Evolutionary conservation across 179 eudicot genomes (phyloP).

Genomic region (Silene coronaria): DNA sequence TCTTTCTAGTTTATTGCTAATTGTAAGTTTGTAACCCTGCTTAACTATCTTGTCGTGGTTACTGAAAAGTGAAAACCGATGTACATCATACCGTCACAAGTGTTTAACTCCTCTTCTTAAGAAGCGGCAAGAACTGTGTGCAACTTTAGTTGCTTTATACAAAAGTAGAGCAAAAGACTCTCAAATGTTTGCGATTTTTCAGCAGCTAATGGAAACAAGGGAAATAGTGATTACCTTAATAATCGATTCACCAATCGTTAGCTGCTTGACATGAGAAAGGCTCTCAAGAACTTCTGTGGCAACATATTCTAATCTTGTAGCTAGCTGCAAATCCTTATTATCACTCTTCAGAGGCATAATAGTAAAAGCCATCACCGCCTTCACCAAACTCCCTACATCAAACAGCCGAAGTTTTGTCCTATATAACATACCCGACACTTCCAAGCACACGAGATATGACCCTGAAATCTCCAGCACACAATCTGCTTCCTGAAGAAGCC

Average conservation of each 20-base stretch:
- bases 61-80: too few species aligned
- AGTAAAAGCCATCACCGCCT: constrained; percentile 21
- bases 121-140: too few species aligned
- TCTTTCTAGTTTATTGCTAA: too few species aligned
- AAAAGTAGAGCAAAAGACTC: too few species aligned
- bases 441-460: constrained; percentile 21
- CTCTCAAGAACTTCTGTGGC: constrained; percentile 24
- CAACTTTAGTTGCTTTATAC: too few species aligned
- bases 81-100: too few species aligned
- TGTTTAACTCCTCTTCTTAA: too few species aligned
- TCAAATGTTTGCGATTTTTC: too few species aligned
- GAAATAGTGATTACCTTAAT: constrained; percentile 16
- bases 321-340: not conserved
- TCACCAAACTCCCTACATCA: constrained; percentile 22
- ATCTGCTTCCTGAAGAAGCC: not conserved
- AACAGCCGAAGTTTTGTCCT: constrained; percentile 18
- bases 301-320: constrained; percentile 13
- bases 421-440: constrained; percentile 19
- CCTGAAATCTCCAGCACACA: constrained; percentile 21
- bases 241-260: constrained; percentile 24
- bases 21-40: too few species aligned
- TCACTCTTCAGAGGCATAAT: not conserved
- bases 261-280: constrained; percentile 13
- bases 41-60: too few species aligned
- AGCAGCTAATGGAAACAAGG: not conserved